Evolutionary conservation across 768 basidiomycete species (phyloP), one percentile per base, ranked within the genome.

Genomic region (Candolleomyces aberdarensis): DNA sequence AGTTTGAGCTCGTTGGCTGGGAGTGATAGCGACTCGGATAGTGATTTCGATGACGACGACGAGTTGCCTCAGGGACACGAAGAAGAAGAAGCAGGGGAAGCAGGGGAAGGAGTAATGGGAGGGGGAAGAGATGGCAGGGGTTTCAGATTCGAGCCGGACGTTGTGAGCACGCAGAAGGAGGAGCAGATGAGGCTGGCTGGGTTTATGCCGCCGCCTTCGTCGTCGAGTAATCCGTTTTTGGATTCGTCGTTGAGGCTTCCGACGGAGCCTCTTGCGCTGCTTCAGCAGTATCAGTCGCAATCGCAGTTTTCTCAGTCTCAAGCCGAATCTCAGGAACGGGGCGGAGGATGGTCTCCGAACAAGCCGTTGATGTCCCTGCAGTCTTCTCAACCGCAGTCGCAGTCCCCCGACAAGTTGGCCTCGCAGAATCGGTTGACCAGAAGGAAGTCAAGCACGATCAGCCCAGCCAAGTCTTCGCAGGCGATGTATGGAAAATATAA

Each of bases 401-500:
- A 26, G 26, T 26, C 26, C 26, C 26, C 26, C 2, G 26, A 26
- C 26, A 26, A 26, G 26, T 40, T 53, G 19, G 17, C 29, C 17
- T 56, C 19, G 61, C 31, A 17, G 60, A 59, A 26, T 20, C n/a
- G 39, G 50, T 43, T 10, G 29, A 31, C 6, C 1, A 26, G 47
- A 48, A 39, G n/a, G 36, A 19, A 47, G 22, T 47, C 44, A 41
- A 60, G 39, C 20, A n/a, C 57, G 20, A 11, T 58, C 20, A 63
- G 67, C 49, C 56, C 56, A 26, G 70, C 67, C 56, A 67, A 57
- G 72, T 71, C 13, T 48, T 72, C 15, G 69, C 75, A 43, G 43
- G 48, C 40, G 49, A 53, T 36, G 36, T 22, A 31, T 49, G 48
- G 15, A 70, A 80, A 78, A 1, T 84, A 78, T 65, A 82, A 78